phyloP scores from a whole-genome alignment of 2,329 filamentous ascomycete species.

The Acrocalymma vagum region DNA sequence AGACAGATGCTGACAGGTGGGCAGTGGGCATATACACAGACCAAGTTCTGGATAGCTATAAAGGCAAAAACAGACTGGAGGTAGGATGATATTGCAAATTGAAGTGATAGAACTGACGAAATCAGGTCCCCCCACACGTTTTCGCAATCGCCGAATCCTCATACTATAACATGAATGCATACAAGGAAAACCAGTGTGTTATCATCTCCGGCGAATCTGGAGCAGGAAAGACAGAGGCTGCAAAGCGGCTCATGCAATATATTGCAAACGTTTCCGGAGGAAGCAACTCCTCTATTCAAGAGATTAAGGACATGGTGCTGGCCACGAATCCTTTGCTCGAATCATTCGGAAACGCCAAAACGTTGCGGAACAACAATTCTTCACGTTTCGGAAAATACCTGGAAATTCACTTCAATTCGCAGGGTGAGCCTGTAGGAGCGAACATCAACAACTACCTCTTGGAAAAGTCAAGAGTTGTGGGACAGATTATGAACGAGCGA shows the following conservation, averaged over 20 bases:
- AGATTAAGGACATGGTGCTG: slow-evolving; percentile 99
- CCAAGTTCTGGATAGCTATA: slow-evolving; percentile 89
- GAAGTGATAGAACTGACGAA: slow-evolving; percentile 19
- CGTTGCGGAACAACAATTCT: slow-evolving; percentile 97
- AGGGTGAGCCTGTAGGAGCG: slow-evolving; percentile 92
- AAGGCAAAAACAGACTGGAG: slow-evolving; percentile 95
- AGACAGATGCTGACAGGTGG: slow-evolving; percentile 46
- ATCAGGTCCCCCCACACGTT: slow-evolving; percentile 83
- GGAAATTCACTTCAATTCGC: slow-evolving; percentile 92
- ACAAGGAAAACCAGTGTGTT: slow-evolving; percentile 98
- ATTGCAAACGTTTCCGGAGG: slow-evolving; percentile 96
- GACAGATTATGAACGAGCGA: slow-evolving; percentile 92
- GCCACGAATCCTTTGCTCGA: slow-evolving; percentile 97
- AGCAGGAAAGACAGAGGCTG: slow-evolving; percentile 97
- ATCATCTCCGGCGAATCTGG: slow-evolving; percentile 99
- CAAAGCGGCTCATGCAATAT: slow-evolving; percentile 99
- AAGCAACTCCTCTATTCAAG: slow-evolving; percentile 83
- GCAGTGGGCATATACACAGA: slow-evolving; percentile 96
- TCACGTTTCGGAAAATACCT: slow-evolving; percentile 98
- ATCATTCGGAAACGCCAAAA: slow-evolving; percentile 98
- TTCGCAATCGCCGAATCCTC: slow-evolving; percentile 95
- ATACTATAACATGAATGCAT: slow-evolving; percentile 99
- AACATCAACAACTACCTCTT: slow-evolving; percentile 98
- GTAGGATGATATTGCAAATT: slow-evolving; percentile 24
- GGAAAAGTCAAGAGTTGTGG: slow-evolving; percentile 93